Percentiles rank a stretch among this genome's conserved stretches.
phyloP scores from a whole-genome alignment of 179 eudicot genomes.

The Sideroxylon spinosum region DNA sequence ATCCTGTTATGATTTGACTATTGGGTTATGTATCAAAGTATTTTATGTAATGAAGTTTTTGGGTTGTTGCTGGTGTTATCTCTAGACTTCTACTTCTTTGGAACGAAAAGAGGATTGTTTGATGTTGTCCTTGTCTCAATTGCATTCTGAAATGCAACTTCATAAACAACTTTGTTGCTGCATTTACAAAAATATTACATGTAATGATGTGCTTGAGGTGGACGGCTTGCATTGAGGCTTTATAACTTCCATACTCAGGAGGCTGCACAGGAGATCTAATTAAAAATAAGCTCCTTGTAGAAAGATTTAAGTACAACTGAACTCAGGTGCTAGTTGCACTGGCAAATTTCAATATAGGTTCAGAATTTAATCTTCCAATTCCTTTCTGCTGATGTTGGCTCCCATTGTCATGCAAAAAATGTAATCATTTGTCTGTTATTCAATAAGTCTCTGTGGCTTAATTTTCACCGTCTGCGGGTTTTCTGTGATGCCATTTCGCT shows the following conservation, averaged over 20 bases:
- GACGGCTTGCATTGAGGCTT: slow-evolving; percentile 1
- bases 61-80: background rate
- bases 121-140: slow-evolving; percentile 8
- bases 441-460: background rate
- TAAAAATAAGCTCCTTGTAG: background rate
- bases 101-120: background rate
- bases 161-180: too few species aligned
- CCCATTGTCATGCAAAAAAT: background rate
- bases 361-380: background rate
- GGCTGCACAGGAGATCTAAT: background rate
- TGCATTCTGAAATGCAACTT: background rate
- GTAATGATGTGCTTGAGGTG: background rate
- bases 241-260: background rate
- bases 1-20: slow-evolving; percentile 8
- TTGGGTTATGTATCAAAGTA: background rate
- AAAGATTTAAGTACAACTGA: background rate
- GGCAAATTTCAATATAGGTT: background rate
- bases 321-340: background rate
- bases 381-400: background rate
- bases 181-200: background rate
- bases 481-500: background rate
- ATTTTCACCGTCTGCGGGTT: background rate
- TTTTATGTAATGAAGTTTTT: background rate
- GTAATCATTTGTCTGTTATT: background rate
- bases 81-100: background rate